Percentiles rank a stretch among this genome's conserved stretches.
Conservation (phyloP, 164 flowering plant species). For the Kalanchoe fedtschenkoi region DNA sequence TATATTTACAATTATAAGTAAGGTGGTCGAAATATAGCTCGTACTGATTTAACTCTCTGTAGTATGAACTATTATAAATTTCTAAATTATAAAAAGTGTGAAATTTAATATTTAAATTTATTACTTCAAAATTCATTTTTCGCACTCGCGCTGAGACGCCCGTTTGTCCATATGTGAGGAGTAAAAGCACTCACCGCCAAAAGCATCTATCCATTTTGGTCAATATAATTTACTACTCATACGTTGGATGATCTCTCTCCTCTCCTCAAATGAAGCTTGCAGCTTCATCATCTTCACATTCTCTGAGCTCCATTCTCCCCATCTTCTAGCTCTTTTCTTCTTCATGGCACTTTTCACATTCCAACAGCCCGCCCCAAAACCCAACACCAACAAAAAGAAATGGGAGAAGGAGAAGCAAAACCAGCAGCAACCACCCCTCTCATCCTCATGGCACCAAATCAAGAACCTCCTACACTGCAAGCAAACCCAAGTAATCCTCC, state of each 20-base stretch:
- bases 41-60: too few relatives aligned
- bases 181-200: neutral
- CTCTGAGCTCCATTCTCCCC: neutral
- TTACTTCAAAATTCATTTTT: too few relatives aligned
- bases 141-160: too few relatives aligned
- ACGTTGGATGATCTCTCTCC: neutral
- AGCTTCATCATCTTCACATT: constrained; percentile 1
- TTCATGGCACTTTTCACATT: constrained; percentile 1
- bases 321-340: neutral
- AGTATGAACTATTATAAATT: too few relatives aligned
- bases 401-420: constrained; percentile 23
- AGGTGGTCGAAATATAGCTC: too few relatives aligned
- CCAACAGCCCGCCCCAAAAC: neutral
- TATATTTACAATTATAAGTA: too few relatives aligned
- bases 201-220: neutral
- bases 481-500: constrained; percentile 63
- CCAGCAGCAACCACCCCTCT: constrained; percentile 11
- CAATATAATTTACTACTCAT: neutral
- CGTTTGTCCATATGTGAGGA: neutral
- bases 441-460: constrained; percentile 63
- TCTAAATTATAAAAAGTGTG: too few relatives aligned
- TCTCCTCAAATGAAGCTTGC: neutral
- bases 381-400: constrained; percentile 10
- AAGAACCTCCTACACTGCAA: constrained; percentile 80
- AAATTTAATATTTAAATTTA: too few relatives aligned